These are phyloP conservation scores for Wickerhamomyces bisporus DNA, from an alignment of 805 yeast species.

Conservation along the genomic window DNA sequence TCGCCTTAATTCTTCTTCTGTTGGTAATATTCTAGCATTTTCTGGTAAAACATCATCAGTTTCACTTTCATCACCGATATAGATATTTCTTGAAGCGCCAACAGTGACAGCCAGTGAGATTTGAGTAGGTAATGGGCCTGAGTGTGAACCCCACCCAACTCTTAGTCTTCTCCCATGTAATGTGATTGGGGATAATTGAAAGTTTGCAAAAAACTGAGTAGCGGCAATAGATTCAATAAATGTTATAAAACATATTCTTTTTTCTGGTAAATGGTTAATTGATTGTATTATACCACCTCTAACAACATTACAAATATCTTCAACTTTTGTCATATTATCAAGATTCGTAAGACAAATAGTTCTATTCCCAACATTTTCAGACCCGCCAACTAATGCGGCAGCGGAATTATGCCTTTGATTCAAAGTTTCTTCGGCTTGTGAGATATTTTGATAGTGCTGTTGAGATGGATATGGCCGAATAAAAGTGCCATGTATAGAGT, in stretches of 20 bases:
- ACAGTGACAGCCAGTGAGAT: slow-evolving; percentile 60
- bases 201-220: slow-evolving; percentile 57
- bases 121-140: slow-evolving; percentile 55
- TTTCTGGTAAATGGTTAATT: slow-evolving; percentile 46
- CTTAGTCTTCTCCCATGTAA: slow-evolving; percentile 58
- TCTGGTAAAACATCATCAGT: slow-evolving; percentile 19
- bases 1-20: slow-evolving; percentile 43
- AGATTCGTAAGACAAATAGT: slow-evolving; percentile 66
- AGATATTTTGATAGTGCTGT: slow-evolving; percentile 1
- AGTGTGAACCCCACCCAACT: slow-evolving; percentile 66
- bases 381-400: slow-evolving; percentile 88
- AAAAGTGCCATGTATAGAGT: too few species aligned
- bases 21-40: slow-evolving; percentile 33
- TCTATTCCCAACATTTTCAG: slow-evolving; percentile 68
- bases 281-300: slow-evolving; percentile 73
- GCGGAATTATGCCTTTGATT: slow-evolving; percentile 91
- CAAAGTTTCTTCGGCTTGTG: slow-evolving; percentile 37
- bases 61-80: slow-evolving; percentile 52
- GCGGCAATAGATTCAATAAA: slow-evolving; percentile 64
- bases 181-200: slow-evolving; percentile 51
- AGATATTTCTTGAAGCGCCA: slow-evolving; percentile 75
- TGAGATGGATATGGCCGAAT: slow-evolving; percentile 1
- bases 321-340: slow-evolving; percentile 58
- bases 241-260: slow-evolving; percentile 62
- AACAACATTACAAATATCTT: slow-evolving; percentile 70